These are phyloP conservation scores for Thinopyrum obtusiflorum DNA, from an alignment of 202 grass and related monocot genomes.

Conservation along the genomic window DNA sequence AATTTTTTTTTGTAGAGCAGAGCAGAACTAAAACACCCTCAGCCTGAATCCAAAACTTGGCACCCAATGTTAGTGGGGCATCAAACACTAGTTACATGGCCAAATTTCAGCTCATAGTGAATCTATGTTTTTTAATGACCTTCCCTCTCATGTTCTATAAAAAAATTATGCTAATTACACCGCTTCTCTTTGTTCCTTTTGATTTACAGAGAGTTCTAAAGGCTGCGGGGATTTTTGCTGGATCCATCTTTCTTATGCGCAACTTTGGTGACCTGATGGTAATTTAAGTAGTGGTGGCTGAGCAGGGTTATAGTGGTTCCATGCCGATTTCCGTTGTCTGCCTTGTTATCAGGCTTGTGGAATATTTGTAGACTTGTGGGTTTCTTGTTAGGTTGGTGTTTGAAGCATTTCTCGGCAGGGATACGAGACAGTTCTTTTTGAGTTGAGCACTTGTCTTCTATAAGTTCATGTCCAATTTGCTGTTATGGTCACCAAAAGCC, in stretches of 20 bases:
- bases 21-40: not conserved
- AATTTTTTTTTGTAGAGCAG: not conserved
- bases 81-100: not conserved
- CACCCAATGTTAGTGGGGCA: not conserved
- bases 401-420: not conserved
- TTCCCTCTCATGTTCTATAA: not conserved
- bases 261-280: slow-evolving; percentile 65
- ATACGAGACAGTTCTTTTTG: not conserved
- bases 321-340: not conserved
- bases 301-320: not conserved
- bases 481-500: no score
- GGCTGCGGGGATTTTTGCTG: slow-evolving; percentile 55
- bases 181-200: not conserved
- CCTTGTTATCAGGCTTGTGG: not conserved
- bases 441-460: not conserved
- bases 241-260: slow-evolving; percentile 61
- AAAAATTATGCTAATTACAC: not conserved
- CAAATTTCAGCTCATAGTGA: not conserved
- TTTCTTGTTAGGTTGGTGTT: not conserved
- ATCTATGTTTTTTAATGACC: not conserved
- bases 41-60: not conserved
- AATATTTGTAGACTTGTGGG: not conserved
- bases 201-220: slow-evolving; percentile 57
- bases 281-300: slow-evolving; percentile 16
- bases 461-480: not conserved